Percentiles rank a stretch among this genome's conserved stretches.
These are phyloP conservation scores for Thermothelomyces thermophilus DNA, from an alignment of 2,329 filamentous ascomycete genomes.

Conservation along the genomic window DNA sequence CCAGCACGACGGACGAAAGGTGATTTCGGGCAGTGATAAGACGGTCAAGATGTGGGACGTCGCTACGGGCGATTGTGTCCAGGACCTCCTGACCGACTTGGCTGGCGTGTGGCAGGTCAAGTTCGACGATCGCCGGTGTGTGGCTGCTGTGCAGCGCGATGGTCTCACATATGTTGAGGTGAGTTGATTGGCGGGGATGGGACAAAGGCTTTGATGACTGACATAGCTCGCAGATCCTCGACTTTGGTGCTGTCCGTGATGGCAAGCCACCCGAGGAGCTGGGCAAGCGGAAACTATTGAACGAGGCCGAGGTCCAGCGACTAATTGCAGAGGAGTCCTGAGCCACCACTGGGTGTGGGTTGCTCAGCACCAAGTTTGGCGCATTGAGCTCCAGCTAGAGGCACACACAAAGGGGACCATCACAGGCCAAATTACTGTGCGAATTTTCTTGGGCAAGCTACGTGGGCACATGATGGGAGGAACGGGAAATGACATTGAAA, in stretches of 20 bases:
- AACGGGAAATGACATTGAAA: not conserved
- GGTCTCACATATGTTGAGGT: constrained; percentile 94
- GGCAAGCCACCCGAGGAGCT: constrained; percentile 71
- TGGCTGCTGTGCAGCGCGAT: constrained; percentile 91
- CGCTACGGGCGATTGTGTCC: constrained; percentile 81
- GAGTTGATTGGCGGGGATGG: constrained; percentile 28
- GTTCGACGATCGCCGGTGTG: constrained; percentile 90
- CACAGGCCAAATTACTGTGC: no score
- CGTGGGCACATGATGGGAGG: not conserved
- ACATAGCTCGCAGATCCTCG: constrained; percentile 65
- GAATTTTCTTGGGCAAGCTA: not conserved
- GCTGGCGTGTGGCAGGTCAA: constrained; percentile 99
- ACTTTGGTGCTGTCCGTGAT: constrained; percentile 91
- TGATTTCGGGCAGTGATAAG: constrained; percentile 91
- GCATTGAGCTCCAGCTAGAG: not conserved
- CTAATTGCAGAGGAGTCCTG: constrained; percentile 41
- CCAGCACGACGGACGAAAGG: constrained; percentile 93
- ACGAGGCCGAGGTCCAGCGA: constrained; percentile 47
- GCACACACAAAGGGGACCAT: no score
- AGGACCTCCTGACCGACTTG: constrained; percentile 86
- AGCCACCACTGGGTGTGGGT: not conserved
- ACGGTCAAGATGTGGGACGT: constrained; percentile 99
- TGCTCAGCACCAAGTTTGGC: not conserved
- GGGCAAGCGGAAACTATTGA: constrained; percentile 68
- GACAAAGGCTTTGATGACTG: constrained; percentile 24